phyloP scores from a whole-genome alignment of 2,329 filamentous ascomycete genomes.

The Sphaerostilbella broomeana region DNA sequence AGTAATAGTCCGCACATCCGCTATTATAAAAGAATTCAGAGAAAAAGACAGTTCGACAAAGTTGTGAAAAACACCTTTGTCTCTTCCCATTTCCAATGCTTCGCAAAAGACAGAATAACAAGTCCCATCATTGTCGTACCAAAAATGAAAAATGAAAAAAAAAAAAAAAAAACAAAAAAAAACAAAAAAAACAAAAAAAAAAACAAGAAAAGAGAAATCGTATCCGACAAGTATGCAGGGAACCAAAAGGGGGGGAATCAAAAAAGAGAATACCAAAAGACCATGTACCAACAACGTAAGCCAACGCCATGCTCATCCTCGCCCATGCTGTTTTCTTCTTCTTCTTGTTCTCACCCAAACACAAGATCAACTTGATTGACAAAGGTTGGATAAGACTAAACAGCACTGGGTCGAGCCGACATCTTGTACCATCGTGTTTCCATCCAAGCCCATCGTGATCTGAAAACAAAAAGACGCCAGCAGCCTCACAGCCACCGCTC shows the following conservation, averaged over 20 bases:
- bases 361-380: neutral
- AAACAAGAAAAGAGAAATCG: too few relatives aligned
- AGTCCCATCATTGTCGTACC: too few relatives aligned
- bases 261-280: conserved; percentile 1
- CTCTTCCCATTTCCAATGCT: neutral
- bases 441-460: too few relatives aligned
- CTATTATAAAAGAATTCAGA: neutral
- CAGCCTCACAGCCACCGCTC: too few relatives aligned
- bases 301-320: conserved; percentile 1
- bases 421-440: too few relatives aligned
- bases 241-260: conserved; percentile 1
- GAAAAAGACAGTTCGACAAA: neutral
- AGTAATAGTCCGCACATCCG: too few relatives aligned
- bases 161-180: neutral
- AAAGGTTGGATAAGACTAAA: neutral
- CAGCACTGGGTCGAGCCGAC: too few relatives aligned
- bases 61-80: neutral
- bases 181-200: too few relatives aligned
- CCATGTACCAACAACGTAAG: neutral
- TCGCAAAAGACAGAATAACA: too few relatives aligned
- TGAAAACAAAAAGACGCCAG: too few relatives aligned
- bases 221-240: neutral
- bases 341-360: neutral
- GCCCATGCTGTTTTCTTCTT: neutral
- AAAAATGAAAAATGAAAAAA: neutral